Base-by-base conservation (phyloP, 768 basidiomycete genomes). In the Kwoniella europaea region DNA sequence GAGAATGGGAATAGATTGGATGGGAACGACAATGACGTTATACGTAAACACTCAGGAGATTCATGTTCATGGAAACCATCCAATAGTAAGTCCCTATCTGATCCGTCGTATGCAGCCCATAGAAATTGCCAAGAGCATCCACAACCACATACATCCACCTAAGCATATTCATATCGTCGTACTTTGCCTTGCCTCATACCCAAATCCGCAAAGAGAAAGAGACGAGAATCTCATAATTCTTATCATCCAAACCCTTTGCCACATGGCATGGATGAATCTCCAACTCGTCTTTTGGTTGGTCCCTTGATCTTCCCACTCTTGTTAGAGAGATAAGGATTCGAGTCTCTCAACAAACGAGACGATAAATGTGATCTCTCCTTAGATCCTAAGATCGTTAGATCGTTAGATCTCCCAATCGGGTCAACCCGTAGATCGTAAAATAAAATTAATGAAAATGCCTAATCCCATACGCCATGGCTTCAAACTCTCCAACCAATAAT, bases 11-110 rank as follows among this genome's bases (percentile, higher is more conserved):
- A 29, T 59, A n/a, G 24, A 55, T 15, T 18, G 46, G 46, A 50
- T 50, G 46, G 46, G 16, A 50, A 50, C 18, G 46, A 50, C 35
- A 50, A 61, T 61, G 59, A 61, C 59, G 59, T 61, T 61, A 61
- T 61, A 61, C 42, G 59, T 61, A 61, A 61, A 61, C 59, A 61
- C 54, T 24, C 54, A 55, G 10, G 10, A 4, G 18, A 52, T 52
- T 15, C 50, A 52, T 52, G 50, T 15, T 52, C 50, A n/a, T n/a
- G n/a, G n/a, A 55, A 20, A 27, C 27, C 57, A 35, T 24, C 57
- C 57, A 58, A 58, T 58, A 10, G 27, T 20, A 55, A 16, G 6
- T 9, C 15, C 57, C 13, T 27, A 27, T 61, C 42, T 16, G 15
- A 13, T 59, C 9, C 24, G 3, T 59, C 29, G 41, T 58, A 58